Evolutionary conservation across 768 basidiomycete genomes (phyloP).

Genomic region (Phaeotremella fagi): DNA sequence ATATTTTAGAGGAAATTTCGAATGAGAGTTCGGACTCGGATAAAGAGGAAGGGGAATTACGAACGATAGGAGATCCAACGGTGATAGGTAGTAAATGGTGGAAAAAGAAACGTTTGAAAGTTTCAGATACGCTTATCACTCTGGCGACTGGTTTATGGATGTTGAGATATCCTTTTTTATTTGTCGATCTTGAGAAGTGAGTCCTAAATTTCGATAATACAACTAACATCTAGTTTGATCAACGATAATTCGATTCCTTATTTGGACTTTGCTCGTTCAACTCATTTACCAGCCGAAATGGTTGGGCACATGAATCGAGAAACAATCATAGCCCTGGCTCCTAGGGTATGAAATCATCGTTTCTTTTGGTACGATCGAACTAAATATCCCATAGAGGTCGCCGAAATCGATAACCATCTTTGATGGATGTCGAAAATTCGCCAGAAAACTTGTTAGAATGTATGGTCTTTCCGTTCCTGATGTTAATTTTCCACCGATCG

Average conservation of each 20-base stretch:
- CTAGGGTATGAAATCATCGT: conserved; percentile 56
- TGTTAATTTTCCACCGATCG: conserved; percentile 65
- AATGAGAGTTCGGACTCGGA: conserved; percentile 9
- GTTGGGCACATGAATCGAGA: conserved; percentile 68
- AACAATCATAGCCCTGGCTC: conserved; percentile 62
- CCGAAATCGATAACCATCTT: conserved; percentile 62
- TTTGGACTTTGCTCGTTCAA: conserved; percentile 60
- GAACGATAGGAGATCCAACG: not conserved
- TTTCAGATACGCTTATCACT: conserved; percentile 60
- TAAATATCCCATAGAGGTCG: conserved; percentile 55
- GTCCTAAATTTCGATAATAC: conserved; percentile 35
- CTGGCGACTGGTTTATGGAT: conserved; percentile 74
- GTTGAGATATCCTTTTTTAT: conserved; percentile 68
- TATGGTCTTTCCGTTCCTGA: conserved; percentile 68
- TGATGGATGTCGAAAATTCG: conserved; percentile 59
- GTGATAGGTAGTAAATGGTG: conserved; percentile 4
- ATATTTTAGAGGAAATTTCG: conserved; percentile 19
- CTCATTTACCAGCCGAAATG: conserved; percentile 60
- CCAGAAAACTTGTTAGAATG: conserved; percentile 54
- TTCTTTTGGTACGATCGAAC: not conserved
- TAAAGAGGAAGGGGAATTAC: conserved; percentile 8
- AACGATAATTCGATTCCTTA: conserved; percentile 75
- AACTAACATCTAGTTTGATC: conserved; percentile 56
- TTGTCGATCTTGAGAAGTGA: conserved; percentile 69
- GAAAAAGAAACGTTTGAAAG: conserved; percentile 37